Percentiles rank a stretch among this genome's conserved stretches.
Conservation (phyloP, 2,329 filamentous ascomycete genomes). For the Fusarium sp. region DNA sequence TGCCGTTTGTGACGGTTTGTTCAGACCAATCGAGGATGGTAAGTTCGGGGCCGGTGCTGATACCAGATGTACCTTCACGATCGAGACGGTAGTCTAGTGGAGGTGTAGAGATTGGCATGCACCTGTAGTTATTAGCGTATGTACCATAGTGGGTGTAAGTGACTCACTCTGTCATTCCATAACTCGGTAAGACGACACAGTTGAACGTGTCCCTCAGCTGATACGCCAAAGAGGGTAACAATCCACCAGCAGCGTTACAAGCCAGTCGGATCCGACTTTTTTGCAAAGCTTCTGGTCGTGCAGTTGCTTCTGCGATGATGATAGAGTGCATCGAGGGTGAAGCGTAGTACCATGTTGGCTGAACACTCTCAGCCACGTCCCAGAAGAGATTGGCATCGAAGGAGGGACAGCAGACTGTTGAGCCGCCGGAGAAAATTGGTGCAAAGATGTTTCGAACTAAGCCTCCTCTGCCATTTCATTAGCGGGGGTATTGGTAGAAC, state of each 20-base stretch:
- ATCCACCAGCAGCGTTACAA: conserved; percentile 3
- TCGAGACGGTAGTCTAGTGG: conserved; percentile 1
- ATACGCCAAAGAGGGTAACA: background rate
- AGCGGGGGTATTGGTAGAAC: too few species aligned
- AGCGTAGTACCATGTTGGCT: conserved; percentile 14
- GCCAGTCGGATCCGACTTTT: background rate
- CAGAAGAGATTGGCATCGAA: conserved; percentile 11
- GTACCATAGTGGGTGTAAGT: too few species aligned
- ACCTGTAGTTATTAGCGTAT: too few species aligned
- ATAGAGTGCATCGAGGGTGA: conserved; percentile 6
- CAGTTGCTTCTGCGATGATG: background rate
- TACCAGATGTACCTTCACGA: conserved; percentile 2
- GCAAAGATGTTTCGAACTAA: conserved; percentile 7
- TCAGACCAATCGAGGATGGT: conserved; percentile 6
- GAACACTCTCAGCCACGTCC: background rate
- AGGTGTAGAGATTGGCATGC: conserved; percentile 2
- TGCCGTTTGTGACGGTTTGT: background rate
- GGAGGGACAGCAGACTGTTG: conserved; percentile 1
- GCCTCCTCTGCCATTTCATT: too few species aligned
- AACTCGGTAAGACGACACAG: conserved; percentile 1
- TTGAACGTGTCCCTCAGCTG: background rate
- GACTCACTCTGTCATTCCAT: conserved; percentile 18
- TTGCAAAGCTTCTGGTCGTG: background rate
- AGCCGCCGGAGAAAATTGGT: background rate
- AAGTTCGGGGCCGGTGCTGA: conserved; percentile 6